phyloP scores from a whole-genome alignment of 768 basidiomycete genomes.

The Phylloporus sp. region DNA sequence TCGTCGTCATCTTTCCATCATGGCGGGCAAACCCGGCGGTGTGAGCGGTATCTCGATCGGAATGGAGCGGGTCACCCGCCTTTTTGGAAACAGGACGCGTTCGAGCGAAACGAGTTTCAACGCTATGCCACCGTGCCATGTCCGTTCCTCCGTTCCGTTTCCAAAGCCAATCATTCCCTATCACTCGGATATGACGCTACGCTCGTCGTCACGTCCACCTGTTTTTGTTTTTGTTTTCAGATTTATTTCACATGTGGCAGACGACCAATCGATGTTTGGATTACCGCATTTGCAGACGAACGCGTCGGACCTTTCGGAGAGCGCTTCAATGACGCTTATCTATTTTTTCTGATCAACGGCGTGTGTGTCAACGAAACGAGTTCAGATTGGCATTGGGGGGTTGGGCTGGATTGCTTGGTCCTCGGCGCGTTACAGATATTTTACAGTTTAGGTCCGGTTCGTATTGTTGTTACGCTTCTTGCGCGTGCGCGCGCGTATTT shows the following conservation, averaged over 20 bases:
- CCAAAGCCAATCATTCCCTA: not conserved
- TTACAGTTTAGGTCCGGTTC: too few relatives aligned
- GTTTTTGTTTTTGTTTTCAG: too few relatives aligned
- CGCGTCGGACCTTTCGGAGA: not conserved
- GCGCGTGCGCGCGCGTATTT: too few relatives aligned
- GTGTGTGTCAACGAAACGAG: not conserved
- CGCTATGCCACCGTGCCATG: not conserved
- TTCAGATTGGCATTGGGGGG: not conserved
- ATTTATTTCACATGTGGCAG: too few relatives aligned
- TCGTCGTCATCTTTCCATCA: not conserved
- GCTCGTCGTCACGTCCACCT: not conserved
- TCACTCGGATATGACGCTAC: not conserved
- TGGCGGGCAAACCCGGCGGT: not conserved
- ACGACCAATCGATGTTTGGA: too few relatives aligned
- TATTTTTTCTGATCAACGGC: too few relatives aligned
- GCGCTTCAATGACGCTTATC: too few relatives aligned
- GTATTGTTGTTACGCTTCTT: too few relatives aligned
- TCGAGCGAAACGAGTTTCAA: slow-evolving; percentile 1
- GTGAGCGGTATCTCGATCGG: not conserved
- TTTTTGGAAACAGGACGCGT: not conserved
- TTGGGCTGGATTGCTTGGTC: not conserved
- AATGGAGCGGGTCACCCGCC: not conserved
- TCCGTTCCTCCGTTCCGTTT: not conserved
- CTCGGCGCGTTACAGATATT: not conserved
- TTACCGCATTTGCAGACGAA: too few relatives aligned